Evolutionary conservation across 208 protist genomes (phyloP).

Genomic region (Acanthamoeba lenticulata): DNA sequence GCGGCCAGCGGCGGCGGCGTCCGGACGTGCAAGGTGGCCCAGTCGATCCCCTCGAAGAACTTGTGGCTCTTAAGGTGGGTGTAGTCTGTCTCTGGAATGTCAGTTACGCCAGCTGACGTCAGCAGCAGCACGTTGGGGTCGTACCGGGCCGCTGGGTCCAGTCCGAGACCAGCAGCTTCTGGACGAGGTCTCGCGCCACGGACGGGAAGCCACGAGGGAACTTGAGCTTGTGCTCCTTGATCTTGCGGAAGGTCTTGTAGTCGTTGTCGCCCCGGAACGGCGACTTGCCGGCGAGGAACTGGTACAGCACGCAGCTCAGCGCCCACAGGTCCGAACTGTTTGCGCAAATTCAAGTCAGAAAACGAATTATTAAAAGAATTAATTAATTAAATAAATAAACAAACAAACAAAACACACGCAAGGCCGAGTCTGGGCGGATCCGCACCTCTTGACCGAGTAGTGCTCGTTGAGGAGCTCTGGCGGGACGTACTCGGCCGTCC

Average conservation of each 20-base stretch:
- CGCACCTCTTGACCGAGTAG: conserved; percentile 65
- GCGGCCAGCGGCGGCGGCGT: background rate
- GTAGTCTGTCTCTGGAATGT: background rate
- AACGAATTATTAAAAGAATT: background rate
- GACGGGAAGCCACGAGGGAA: background rate
- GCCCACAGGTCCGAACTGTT: conserved; percentile 81
- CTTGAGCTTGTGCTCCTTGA: background rate
- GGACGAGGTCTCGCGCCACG: conserved; percentile 70
- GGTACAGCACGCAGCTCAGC: conserved; percentile 83
- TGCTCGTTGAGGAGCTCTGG: conserved; percentile 81
- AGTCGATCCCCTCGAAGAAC: conserved; percentile 87
- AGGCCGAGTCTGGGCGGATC: background rate
- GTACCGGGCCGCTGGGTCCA: background rate
- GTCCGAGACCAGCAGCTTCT: conserved; percentile 70
- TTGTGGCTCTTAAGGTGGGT: conserved; percentile 82
- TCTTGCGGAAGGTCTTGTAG: conserved; percentile 74
- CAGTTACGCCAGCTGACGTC: background rate
- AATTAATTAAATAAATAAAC: background rate
- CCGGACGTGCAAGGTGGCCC: conserved; percentile 69
- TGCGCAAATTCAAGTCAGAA: background rate
- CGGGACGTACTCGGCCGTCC: conserved; percentile 83
- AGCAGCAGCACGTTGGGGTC: background rate
- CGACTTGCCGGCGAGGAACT: conserved; percentile 72
- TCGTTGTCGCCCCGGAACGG: conserved; percentile 80
- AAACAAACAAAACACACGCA: too few species aligned